Evolutionary conservation across 108 stramenopile genomes (phyloP).

Genomic region (Pseudonitzschia delicatissima): DNA sequence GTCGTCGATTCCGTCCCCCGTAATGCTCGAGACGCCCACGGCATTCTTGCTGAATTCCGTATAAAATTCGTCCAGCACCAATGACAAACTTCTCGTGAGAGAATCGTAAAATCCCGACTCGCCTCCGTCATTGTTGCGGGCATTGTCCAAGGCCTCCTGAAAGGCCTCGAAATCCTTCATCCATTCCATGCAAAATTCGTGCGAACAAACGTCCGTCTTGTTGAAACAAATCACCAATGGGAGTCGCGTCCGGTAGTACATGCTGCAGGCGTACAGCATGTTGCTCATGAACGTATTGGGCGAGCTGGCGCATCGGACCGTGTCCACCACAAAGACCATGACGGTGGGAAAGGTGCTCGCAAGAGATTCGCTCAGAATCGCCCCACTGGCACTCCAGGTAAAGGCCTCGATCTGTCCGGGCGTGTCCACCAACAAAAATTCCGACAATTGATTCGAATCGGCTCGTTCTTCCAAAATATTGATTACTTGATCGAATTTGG

Average conservation of each 20-base stretch:
- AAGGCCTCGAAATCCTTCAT: slow-evolving; percentile 97
- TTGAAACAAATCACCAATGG: slow-evolving; percentile 96
- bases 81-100: slow-evolving; percentile 86
- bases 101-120: slow-evolving; percentile 86
- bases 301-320: slow-evolving; percentile 86
- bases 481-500: slow-evolving; percentile 98
- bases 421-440: slow-evolving; percentile 95
- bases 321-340: slow-evolving; percentile 95
- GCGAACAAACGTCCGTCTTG: slow-evolving; percentile 87
- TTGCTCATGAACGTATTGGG: slow-evolving; percentile 99
- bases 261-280: slow-evolving; percentile 98
- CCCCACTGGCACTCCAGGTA: slow-evolving; percentile 98
- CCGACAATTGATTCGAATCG: slow-evolving; percentile 36
- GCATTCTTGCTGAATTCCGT: slow-evolving; percentile 63
- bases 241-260: slow-evolving; percentile 92
- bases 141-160: slow-evolving; percentile 91
- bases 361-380: slow-evolving; percentile 91
- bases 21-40: slow-evolving; percentile 89
- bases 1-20: slow-evolving; percentile 91
- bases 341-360: slow-evolving; percentile 95
- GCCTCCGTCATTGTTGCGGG: slow-evolving; percentile 20
- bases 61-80: slow-evolving; percentile 99
- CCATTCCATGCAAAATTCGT: slow-evolving; percentile 93
- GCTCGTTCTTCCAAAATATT: slow-evolving; percentile 86
- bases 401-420: slow-evolving; percentile 99